Evolutionary conservation across 768 basidiomycete species (phyloP), one percentile per base, ranked within the genome.

Genomic region (Xanthoconium stramineum): DNA sequence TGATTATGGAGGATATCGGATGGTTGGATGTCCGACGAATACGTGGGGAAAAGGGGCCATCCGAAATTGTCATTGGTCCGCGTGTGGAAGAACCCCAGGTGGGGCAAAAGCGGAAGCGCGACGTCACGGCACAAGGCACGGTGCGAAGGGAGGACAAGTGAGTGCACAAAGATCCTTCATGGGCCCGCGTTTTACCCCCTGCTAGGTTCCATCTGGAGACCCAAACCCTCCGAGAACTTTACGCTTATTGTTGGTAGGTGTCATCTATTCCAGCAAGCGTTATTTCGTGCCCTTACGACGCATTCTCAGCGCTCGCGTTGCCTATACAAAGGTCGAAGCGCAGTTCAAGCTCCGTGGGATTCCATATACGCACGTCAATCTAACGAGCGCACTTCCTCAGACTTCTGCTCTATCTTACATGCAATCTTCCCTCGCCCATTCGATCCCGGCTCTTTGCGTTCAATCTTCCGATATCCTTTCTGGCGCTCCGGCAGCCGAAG

Each of bases 241-340:
- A 92, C 65, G 86, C 85, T 35, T 95, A 93, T 69, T 94, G 90
- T 74, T 91, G 91, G 93, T 93, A 59, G 62, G 76, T 65, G 5
- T 20, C n/a, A n/a, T 45, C 10, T 30, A 3, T 45, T 28, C 17
- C 6, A 3, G 11, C 3, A 14, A 12, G 6, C 15, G 9, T n/a
- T 29, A 24, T 58, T 35, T 42, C 20, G 30, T 49, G 24, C 37
- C 15, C 32, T 14, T 44, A 36, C 13, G 37, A 38, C 24, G 17
- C 28, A 14, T 47, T 15, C 37, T 6, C 57, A 95, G 92, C 65
- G 94, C 93, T 12, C 88, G 93, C 17, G 90, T 94, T 17, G 88
- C 93, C n/a, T 91, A 91, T 65, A 88, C 84, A 60, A 91, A 86
- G 63, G 85, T 98, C 52, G 93, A 97, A 71, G 78, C 83, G 44